Conservation (phyloP, 176 grass and related monocot species). For the Carex pumila region DNA sequence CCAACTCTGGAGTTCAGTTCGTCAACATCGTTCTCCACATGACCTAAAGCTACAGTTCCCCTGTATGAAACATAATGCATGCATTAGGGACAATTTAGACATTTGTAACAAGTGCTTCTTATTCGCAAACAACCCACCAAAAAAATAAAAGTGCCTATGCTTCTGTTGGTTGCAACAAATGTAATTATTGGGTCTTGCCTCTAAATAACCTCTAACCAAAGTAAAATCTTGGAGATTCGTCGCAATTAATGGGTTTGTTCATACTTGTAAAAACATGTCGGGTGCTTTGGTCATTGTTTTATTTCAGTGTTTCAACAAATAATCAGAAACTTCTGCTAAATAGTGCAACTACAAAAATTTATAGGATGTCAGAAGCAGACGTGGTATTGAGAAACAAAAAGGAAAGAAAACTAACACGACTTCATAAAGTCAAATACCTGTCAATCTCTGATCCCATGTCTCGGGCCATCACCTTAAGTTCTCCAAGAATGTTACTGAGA, state of each 20-base stretch:
- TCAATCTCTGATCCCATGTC: conserved; percentile 90
- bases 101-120: background rate
- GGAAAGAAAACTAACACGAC: background rate
- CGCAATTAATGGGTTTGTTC: background rate
- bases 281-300: background rate
- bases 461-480: conserved; percentile 77
- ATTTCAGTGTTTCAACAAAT: background rate
- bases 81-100: background rate
- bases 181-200: background rate
- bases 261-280: background rate
- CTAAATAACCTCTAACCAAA: background rate
- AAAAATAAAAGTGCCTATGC: background rate
- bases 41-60: conserved; percentile 43
- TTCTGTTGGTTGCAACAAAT: background rate
- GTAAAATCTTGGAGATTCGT: background rate
- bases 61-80: conserved; percentile 33
- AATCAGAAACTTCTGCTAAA: background rate
- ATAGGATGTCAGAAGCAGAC: background rate
- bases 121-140: background rate
- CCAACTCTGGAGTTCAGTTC: conserved; percentile 57
- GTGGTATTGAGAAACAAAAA: background rate
- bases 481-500: conserved; percentile 58
- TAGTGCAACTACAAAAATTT: background rate
- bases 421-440: conserved; percentile 31
- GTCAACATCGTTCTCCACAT: conserved; percentile 51